Evolutionary conservation across 352 stramenopile species (phyloP), one percentile per base, ranked within the genome.

Genomic region (Phytophthora meadii): DNA sequence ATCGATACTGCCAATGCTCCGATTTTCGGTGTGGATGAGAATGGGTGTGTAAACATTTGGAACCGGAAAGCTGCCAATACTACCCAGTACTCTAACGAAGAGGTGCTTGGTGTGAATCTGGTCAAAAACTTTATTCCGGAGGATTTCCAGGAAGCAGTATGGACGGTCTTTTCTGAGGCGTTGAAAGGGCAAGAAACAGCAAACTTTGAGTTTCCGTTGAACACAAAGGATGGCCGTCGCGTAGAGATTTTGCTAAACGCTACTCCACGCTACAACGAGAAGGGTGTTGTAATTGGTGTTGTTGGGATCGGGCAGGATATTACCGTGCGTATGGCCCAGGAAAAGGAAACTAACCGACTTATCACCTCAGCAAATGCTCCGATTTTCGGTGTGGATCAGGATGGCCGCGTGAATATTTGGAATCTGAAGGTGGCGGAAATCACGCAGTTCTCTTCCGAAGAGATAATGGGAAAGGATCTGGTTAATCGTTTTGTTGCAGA

Each of bases 41-140:
- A 85, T 37, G 74, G 86, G 14, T 65, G 77, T 32, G 86, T 92
- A 12, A 92, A 93, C 57, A 90, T 90, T 55, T 89, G 87, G 87
- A 94, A 95, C 55, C 61, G 83, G 5, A 91, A 93, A 68, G 87
- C 78, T 58, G 77, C 73, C 2, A 70, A 94, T 22, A 85, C 89
- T 44, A 94, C 84, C 8, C 81, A 90, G 28, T 93, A 90, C 48
- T 71, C 74, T 12, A 77, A 74, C 14, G 64, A 79, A 42, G 81
- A 93, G 22, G 83, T 89, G 10, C 70, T 88, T 30, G 77, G 79
- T 19, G 76, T 71, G 28, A 83, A 84, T 24, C 53, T 92, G 10
- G 81, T 92, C 15, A 63, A 86, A 51, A 84, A 82, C 22, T 95
- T 95, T 48, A 91, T 91, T 53, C 66, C 76, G 10, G 47, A 75